phyloP scores from a whole-genome alignment of 495 filamentous ascomycete genomes.

The Aspergillus cristatus region DNA sequence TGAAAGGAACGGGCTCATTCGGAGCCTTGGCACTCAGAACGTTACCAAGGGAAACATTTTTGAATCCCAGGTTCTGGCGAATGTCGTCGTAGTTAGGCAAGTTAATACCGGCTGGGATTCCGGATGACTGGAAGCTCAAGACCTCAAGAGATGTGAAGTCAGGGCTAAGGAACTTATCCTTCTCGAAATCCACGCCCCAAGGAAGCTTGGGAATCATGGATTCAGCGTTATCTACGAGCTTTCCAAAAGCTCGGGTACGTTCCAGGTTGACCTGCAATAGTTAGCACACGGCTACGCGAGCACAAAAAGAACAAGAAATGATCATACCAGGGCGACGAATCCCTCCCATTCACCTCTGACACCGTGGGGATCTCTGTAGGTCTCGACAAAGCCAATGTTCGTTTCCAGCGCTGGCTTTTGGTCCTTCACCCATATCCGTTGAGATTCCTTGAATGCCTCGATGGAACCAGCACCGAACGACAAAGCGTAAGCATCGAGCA shows the following conservation, averaged over 20 bases:
- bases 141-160: conserved; percentile 89
- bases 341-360: conserved; percentile 97
- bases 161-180: conserved; percentile 86
- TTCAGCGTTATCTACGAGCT: conserved; percentile 71
- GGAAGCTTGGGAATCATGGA: conserved; percentile 79
- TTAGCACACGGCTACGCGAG: no score
- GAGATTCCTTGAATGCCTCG: conserved; percentile 80
- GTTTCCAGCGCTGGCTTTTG: conserved; percentile 82
- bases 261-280: conserved; percentile 61
- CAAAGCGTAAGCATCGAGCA: conserved; percentile 74
- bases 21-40: conserved; percentile 83
- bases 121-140: conserved; percentile 63
- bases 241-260: conserved; percentile 80
- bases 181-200: conserved; percentile 85
- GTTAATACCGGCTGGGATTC: conserved; percentile 74
- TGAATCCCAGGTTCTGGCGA: conserved; percentile 89
- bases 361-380: conserved; percentile 88
- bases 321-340: conserved; percentile 64
- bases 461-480: conserved; percentile 82
- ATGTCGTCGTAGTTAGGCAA: conserved; percentile 93
- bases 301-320: conserved; percentile 1
- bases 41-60: conserved; percentile 91
- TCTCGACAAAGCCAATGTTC: conserved; percentile 94
- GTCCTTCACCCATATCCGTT: conserved; percentile 87
- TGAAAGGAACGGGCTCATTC: conserved; percentile 84